These are phyloP conservation scores for Ceriops zippeliana DNA, from an alignment of 345 rosid species.

Conservation along the genomic window DNA sequence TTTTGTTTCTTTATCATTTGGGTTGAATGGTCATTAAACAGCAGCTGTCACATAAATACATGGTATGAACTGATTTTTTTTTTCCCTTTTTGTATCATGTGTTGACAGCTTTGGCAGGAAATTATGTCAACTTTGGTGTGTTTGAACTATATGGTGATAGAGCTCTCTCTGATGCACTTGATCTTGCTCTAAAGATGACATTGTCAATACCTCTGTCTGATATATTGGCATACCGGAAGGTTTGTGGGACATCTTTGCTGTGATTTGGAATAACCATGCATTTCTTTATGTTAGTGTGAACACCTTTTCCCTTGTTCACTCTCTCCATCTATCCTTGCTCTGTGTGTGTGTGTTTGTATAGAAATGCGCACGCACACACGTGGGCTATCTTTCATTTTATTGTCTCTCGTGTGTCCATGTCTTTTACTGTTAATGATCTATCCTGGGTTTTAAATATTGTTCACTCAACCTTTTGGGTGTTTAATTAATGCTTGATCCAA, in stretches of 20 bases:
- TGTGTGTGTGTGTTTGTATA: too few relatives aligned
- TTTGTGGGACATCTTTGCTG: conserved; percentile 23
- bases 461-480: too few relatives aligned
- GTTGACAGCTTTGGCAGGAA: conserved; percentile 86
- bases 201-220: conserved; percentile 92
- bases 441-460: too few relatives aligned
- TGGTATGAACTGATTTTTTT: conserved; percentile 5
- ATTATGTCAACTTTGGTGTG: conserved; percentile 93
- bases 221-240: conserved; percentile 89
- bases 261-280: neutral
- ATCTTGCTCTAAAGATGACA: conserved; percentile 81
- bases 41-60: neutral
- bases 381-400: too few relatives aligned
- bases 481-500: too few relatives aligned
- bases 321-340: too few relatives aligned
- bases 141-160: conserved; percentile 97
- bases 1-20: neutral
- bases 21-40: conserved; percentile 2
- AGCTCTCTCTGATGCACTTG: conserved; percentile 94
- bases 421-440: too few relatives aligned
- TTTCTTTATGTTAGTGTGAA: neutral
- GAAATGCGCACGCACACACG: too few relatives aligned
- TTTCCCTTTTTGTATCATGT: conserved; percentile 13
- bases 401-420: too few relatives aligned
- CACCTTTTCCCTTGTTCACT: neutral